Evolutionary conservation across 129 eudicot species (phyloP).

Genomic region (Tagetes erecta): DNA sequence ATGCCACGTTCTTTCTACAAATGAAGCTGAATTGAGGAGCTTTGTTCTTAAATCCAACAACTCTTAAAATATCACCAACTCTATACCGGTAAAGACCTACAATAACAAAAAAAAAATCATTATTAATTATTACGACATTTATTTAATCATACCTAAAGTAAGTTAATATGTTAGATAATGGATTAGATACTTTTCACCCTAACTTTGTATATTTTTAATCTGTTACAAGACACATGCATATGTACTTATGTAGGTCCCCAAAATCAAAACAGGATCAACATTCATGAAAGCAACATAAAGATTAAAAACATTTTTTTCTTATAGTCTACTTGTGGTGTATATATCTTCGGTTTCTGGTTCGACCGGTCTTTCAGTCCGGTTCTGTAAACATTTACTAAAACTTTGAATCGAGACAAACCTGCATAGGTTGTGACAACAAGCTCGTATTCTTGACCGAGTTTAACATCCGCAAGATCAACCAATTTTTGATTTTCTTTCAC

Average conservation of each 20-base stretch:
- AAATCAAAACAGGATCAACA: not conserved
- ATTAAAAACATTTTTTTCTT: not conserved
- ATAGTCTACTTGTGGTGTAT: not conserved
- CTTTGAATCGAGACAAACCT: conserved; percentile 29
- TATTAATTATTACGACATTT: too few species aligned
- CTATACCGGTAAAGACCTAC: conserved; percentile 12
- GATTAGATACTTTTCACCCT: not conserved
- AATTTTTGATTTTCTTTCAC: conserved; percentile 15
- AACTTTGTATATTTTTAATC: not conserved
- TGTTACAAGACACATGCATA: conserved; percentile 5
- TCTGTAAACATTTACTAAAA: not conserved
- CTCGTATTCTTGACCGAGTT: conserved; percentile 60
- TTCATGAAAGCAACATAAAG: not conserved
- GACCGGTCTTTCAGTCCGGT: not conserved
- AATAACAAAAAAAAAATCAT: not conserved
- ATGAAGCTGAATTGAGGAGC: conserved; percentile 17
- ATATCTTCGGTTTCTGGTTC: not conserved
- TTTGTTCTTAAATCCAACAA: conserved; percentile 19
- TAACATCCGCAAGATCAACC: conserved; percentile 56
- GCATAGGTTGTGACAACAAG: conserved; percentile 66
- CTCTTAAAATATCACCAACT: conserved; percentile 15
- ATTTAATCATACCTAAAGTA: too few species aligned
- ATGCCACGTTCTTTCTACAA: conserved; percentile 39
- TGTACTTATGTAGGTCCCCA: not conserved
- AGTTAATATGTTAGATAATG: not conserved